phyloP scores from a whole-genome alignment of 2,329 filamentous ascomycete species.

The Biscogniauxia marginata region DNA sequence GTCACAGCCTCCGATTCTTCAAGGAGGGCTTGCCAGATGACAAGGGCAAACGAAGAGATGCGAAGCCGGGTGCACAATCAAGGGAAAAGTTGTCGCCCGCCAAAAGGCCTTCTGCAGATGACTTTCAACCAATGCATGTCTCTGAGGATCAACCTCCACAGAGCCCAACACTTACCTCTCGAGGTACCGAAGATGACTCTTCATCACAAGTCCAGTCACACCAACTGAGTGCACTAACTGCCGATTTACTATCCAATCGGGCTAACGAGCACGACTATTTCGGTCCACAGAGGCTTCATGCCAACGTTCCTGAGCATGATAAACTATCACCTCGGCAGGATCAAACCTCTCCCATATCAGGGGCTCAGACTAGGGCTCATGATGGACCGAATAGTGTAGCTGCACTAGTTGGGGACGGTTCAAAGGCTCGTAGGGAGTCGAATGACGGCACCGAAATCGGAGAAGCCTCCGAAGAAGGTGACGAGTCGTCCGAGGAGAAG shows the following conservation, averaged over 20 bases:
- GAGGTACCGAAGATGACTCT: slow-evolving; percentile 23
- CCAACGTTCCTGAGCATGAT: slow-evolving; percentile 12
- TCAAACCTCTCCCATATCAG: slow-evolving; percentile 5
- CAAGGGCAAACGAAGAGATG: slow-evolving; percentile 53
- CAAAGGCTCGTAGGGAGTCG: slow-evolving; percentile 35
- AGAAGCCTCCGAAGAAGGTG: slow-evolving; percentile 46
- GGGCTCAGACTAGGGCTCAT: slow-evolving; percentile 3
- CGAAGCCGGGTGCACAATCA: slow-evolving; percentile 29
- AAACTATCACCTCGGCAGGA: slow-evolving; percentile 10
- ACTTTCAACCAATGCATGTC: slow-evolving; percentile 8
- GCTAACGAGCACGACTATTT: slow-evolving; percentile 27
- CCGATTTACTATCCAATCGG: slow-evolving; percentile 13
- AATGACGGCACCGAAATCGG: slow-evolving; percentile 39
- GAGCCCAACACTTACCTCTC: slow-evolving; percentile 23
- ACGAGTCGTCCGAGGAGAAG: slow-evolving; percentile 75
- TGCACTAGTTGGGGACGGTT: slow-evolving; percentile 8
- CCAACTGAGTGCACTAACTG: slow-evolving; percentile 12
- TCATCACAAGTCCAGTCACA: slow-evolving; percentile 20
- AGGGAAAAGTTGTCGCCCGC: slow-evolving; percentile 42
- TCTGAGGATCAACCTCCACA: slow-evolving; percentile 19
- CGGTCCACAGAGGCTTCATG: slow-evolving; percentile 17
- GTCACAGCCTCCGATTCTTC: slow-evolving; percentile 66
- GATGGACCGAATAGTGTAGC: slow-evolving; percentile 11
- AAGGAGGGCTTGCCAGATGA: slow-evolving; percentile 64
- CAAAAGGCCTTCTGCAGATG: slow-evolving; percentile 27